These are phyloP conservation scores for Penicillium alfredii DNA, from an alignment of 495 filamentous ascomycete genomes.

Conservation along the genomic window DNA sequence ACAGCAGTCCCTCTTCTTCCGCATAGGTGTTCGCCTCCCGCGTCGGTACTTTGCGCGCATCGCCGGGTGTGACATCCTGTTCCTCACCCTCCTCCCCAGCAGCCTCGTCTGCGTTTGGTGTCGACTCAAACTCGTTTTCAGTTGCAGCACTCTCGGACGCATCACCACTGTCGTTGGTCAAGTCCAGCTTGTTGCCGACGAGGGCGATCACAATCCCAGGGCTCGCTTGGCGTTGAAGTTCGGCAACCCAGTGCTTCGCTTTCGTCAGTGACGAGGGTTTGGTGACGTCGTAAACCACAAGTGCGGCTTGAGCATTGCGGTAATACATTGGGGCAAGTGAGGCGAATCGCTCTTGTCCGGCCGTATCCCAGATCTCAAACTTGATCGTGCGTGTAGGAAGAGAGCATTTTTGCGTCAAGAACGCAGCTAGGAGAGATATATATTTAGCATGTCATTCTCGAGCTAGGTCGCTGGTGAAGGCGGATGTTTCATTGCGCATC, in stretches of 20 bases:
- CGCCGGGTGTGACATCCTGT: slow-evolving; percentile 56
- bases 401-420: slow-evolving; percentile 96
- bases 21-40: slow-evolving; percentile 89
- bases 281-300: slow-evolving; percentile 97
- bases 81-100: slow-evolving; percentile 50
- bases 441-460: slow-evolving; percentile 2
- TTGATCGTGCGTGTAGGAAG: slow-evolving; percentile 96
- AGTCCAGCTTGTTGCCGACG: slow-evolving; percentile 95
- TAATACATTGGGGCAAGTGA: slow-evolving; percentile 99
- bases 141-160: slow-evolving; percentile 29
- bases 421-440: slow-evolving; percentile 63
- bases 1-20: slow-evolving; percentile 86
- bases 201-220: slow-evolving; percentile 97
- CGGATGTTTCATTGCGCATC: no score
- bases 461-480: no score
- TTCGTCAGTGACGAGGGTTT: slow-evolving; percentile 93
- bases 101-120: slow-evolving; percentile 32
- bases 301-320: slow-evolving; percentile 96
- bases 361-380: slow-evolving; percentile 99
- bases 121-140: slow-evolving; percentile 20
- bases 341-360: slow-evolving; percentile 96
- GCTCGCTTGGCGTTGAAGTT: slow-evolving; percentile 93
- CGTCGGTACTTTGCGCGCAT: slow-evolving; percentile 80
- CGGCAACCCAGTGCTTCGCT: slow-evolving; percentile 98
- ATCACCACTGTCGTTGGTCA: slow-evolving; percentile 54